Base-by-base conservation (phyloP, 1,139 yeast genomes). In the Candida albicans region DNA sequence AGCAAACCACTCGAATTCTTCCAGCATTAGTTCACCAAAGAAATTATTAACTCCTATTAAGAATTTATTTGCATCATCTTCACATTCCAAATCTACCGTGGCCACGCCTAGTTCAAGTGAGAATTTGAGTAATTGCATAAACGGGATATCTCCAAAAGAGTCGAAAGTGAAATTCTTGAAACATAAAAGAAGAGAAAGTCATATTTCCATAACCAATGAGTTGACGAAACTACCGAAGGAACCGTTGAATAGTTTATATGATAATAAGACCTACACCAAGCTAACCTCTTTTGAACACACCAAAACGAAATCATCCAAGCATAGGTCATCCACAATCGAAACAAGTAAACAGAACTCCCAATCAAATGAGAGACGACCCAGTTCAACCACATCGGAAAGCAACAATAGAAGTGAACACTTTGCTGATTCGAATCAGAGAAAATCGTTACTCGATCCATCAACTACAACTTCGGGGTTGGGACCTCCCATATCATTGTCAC, bases 21-120 rank as follows among this genome's bases (percentile, higher is more conserved):
- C 62, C 3, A 41, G 62, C 7, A 40, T 62, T 35, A 64, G 66
- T 44, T 68, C 76, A 3, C 77, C 77, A 15, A 72, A 73, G 51
- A 72, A 71, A 51, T 55, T 73, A 27, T 55, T 73, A 26, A 66
- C 72, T 0, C 78, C 78, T 9, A 72, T 73, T 30, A 68, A 66
- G 53, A 70, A 70, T 53, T 52, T 73, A 43, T 73, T 73, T 48
- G 52, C 63, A 13, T 55, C 61, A 13, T 55, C 62, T 3, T 59
- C 64, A 12, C 46, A 47, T 39, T 26, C 46, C 8, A 47, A 43
- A 24, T 41, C 52, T 22, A 35, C 46, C 8, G 35, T 38, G 2
- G 35, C 45, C 2, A 39, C 50, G 5, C 54, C 57, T 18, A 51
- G 40, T 40, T 43, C 51, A 15, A 49, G 39, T 40, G 53, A 50